Conservation (phyloP, 192 early-diverging fungal genomes). For the Coemansia furcata region DNA sequence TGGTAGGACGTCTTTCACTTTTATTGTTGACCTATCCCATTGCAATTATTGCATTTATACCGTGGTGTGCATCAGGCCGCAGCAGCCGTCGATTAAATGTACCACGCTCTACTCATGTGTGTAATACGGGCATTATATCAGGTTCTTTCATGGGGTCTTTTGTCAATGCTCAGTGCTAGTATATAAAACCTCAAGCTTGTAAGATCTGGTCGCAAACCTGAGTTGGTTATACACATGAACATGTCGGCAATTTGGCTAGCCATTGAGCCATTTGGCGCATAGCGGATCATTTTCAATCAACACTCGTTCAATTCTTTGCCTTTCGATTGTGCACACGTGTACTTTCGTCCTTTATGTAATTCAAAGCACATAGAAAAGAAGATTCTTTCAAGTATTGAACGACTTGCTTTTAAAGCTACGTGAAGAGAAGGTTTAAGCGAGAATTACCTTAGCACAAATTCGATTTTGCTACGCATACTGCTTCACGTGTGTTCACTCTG, state of each 20-base stretch:
- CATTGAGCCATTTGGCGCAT: neutral
- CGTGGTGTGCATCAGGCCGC: neutral
- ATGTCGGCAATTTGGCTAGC: neutral
- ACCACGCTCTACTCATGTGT: constrained; percentile 3
- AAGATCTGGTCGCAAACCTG: neutral
- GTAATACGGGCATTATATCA: neutral
- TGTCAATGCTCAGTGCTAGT: too few relatives aligned
- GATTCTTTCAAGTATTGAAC: neutral
- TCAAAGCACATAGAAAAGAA: neutral
- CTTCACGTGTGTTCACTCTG: neutral
- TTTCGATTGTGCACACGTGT: neutral
- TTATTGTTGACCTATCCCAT: neutral
- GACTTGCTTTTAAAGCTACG: neutral
- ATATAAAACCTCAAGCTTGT: neutral
- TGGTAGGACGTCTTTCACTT: neutral
- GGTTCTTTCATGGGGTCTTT: too few relatives aligned
- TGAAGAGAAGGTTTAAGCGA: neutral
- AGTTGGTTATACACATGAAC: neutral
- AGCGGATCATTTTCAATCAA: neutral
- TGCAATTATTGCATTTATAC: neutral
- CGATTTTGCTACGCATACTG: neutral
- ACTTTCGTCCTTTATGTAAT: neutral
- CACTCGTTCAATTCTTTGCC: neutral
- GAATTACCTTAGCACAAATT: neutral
- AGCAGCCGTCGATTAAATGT: neutral